Conservation (phyloP, 2,329 filamentous ascomycete species). For the Huntiella savannae region DNA sequence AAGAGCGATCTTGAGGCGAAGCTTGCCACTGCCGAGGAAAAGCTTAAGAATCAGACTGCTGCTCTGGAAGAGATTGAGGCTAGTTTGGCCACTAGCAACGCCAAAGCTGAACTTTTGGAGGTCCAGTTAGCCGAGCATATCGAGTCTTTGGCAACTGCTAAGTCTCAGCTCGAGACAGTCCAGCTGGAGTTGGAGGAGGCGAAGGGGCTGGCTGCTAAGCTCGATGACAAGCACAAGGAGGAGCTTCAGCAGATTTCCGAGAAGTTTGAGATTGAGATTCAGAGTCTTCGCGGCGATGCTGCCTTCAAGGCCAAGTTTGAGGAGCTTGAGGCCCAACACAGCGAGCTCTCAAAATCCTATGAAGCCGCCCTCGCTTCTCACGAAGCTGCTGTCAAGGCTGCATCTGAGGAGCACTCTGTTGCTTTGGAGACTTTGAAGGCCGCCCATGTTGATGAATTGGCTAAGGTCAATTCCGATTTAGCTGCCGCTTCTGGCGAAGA, state of each 20-base stretch:
- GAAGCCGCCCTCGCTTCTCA: constrained; percentile 22
- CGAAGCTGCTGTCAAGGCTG: constrained; percentile 23
- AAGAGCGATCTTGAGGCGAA: constrained; percentile 26
- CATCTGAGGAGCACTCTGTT: constrained; percentile 25
- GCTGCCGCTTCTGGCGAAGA: constrained; percentile 31
- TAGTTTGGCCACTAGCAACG: constrained; percentile 27
- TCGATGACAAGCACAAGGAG: constrained; percentile 37
- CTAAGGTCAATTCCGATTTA: constrained; percentile 12
- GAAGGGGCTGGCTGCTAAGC: constrained; percentile 27
- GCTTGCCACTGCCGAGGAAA: constrained; percentile 21
- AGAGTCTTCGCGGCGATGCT: constrained; percentile 41
- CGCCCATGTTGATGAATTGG: constrained; percentile 38
- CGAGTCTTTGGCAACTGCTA: background rate
- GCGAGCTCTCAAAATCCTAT: constrained; percentile 24
- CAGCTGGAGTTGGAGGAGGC: constrained; percentile 27
- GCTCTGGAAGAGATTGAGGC: constrained; percentile 22
- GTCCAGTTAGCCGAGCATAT: too few relatives aligned
- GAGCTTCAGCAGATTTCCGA: constrained; percentile 38
- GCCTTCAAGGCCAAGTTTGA: constrained; percentile 46
- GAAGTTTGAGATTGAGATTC: constrained; percentile 47
- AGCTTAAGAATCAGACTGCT: constrained; percentile 15
- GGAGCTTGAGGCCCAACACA: constrained; percentile 38
- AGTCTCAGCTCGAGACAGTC: constrained; percentile 26
- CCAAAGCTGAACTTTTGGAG: constrained; percentile 17
- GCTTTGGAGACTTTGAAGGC: constrained; percentile 35